Evolutionary conservation across 2,329 filamentous ascomycete genomes (phyloP), one percentile per base, ranked within the genome.

Genomic region (Aspergillus oerlinghausenensis): DNA sequence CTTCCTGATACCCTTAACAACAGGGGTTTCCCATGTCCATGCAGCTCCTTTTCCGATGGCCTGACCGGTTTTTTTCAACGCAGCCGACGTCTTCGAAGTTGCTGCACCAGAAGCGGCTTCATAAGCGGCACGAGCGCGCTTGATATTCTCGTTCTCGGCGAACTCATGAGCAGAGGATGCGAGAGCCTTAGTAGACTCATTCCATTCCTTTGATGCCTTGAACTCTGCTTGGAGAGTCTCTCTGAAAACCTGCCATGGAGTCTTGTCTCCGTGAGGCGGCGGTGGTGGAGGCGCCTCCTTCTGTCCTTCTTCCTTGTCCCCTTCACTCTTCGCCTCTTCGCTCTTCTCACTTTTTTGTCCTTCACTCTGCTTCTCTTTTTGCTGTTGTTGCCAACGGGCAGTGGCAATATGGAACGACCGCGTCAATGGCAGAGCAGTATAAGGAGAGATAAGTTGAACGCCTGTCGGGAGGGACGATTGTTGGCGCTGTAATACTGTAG

Each of bases 171-270:
- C 91, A 5, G 89, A 90, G 50, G 90, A 90, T 19, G 90, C 89
- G 45, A 99, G 84, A 63, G 94, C 90, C 79, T 99, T 97, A 45
- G 93, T 99, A 47, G 91, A 96, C 71, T 99, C 94, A 70, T 99
- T 96, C 94, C 94, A 99, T 74, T 99, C 94, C 72, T 97, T 96
- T 17, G 92, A 97, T 52, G 91, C 89, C 75, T 97, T 92, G 78
- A 99, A 96, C 76, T 99, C 94, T 56, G 82, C 83, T 73, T 90
- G 86, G 76, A 99, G 85, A n/a, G 94, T 99, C 71, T 99, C 94
- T 70, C 90, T 90, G 79, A 99, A 99, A 32, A 99, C 94, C 73
- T 97, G 91, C 92, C 94, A 97, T 54, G 94, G 94, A 3, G 93
- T 94, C 81, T 99, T 99, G 79, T 96, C 92, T 59, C 94, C 94